Base-by-base conservation (phyloP, 495 filamentous ascomycete genomes). In the Penicillium angulare region DNA sequence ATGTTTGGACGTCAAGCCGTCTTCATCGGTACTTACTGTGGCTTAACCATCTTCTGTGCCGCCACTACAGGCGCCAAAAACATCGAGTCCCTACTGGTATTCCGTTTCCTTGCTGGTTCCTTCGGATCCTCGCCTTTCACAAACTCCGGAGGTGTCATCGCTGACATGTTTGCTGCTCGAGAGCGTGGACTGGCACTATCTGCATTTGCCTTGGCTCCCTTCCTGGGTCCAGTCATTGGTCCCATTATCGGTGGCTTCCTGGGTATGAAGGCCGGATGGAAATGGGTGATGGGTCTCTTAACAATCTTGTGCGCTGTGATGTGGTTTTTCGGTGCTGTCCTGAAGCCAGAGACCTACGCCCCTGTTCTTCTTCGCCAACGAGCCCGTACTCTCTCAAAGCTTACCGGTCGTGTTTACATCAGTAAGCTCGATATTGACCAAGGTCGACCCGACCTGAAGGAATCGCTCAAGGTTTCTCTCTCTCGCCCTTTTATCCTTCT, bases 71-170 rank as follows among this genome's bases (percentile, higher is more conserved):
- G 79, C 5, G 65, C 83, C 1, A 69, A 78, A 46, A 86, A 86
- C 50, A 81, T 85, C 24, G 49, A 77, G 36, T 77, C 80, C 0
- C 65, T 90, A 1, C 59, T 89, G 35, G 72, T 89, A 47, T 74
- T 89, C 24, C 83, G 87, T 18, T 88, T 89, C 69, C 79, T 90
- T 36, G 82, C 82, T n/a, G 84, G 87, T 18, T 75, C 83, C 12
- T 87, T 88, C 60, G 87, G 87, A 18, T 81, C 81, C 3, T 84
- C 83, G 0, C 78, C 84, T 9, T 56, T 88, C 47, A 86, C 84
- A 22, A 88, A 87, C 65, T 71, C 81, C 9, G 84, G 84, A 12
- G 84, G 84, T 41, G 79, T 87, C 22, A 84, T 88, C 49, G 81
- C 84, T 15, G 84, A 89, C 52, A 83, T 87, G 74, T 88, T 87